Percentiles rank a stretch among this genome's conserved stretches.
Conservation (phyloP, 108 stramenopile genomes). For the Nitzschia inconspicua region DNA sequence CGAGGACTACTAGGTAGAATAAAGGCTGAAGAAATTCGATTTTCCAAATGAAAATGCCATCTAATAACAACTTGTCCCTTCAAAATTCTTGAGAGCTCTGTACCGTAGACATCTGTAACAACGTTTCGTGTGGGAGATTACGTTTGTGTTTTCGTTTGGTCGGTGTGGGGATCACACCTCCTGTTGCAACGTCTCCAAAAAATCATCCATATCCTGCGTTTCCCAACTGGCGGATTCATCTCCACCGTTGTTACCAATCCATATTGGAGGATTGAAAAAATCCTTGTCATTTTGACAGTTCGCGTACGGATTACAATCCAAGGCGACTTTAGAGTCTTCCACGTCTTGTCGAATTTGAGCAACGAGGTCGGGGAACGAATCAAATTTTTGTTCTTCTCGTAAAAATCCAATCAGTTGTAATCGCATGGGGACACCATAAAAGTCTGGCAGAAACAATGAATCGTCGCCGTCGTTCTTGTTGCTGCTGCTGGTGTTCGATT, state of each 20-base stretch:
- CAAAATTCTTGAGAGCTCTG: too few species aligned
- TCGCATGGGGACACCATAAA: conserved; percentile 79
- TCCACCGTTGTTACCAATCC: conserved; percentile 75
- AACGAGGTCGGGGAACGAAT: conserved; percentile 70
- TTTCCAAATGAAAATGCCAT: too few species aligned
- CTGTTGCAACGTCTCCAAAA: too few species aligned
- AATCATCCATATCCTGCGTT: too few species aligned
- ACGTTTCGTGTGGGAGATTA: too few species aligned
- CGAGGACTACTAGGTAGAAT: too few species aligned
- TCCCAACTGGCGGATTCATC: conserved; percentile 78
- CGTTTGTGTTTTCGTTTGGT: too few species aligned
- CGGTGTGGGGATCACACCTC: too few species aligned
- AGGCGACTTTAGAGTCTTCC: conserved; percentile 47
- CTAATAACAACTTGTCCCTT: too few species aligned
- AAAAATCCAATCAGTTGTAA: conserved; percentile 69
- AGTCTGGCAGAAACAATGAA: conserved; percentile 38
- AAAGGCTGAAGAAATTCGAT: too few species aligned
- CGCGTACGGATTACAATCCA: conserved; percentile 44
- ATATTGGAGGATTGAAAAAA: conserved; percentile 22
- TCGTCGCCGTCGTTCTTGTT: conserved; percentile 1
- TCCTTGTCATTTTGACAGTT: conserved; percentile 21
- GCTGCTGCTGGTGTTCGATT: not conserved
- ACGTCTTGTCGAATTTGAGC: conserved; percentile 75
- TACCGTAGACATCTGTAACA: too few species aligned
- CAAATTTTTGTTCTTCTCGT: conserved; percentile 81